Evolutionary conservation across 495 filamentous ascomycete species (phyloP), one percentile per base, ranked within the genome.

Genomic region (Tetracladium marchalianum): DNA sequence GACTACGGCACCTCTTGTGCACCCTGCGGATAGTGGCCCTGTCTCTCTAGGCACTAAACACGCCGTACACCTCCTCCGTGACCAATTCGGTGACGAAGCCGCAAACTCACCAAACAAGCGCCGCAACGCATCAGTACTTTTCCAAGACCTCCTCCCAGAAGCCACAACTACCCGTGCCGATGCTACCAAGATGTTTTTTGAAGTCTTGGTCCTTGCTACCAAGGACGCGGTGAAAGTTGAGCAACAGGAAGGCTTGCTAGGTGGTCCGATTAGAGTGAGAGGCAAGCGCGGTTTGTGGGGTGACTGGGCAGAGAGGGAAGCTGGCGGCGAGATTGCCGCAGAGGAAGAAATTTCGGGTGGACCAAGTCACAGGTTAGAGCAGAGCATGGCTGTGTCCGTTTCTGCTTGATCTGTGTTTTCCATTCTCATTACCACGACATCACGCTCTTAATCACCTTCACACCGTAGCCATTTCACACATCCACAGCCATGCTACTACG

Each of bases 111-210:
- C 76, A 16, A 72, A 76, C 27, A 76, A 80, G 61, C 81, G 85
- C 58, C 84, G 82, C 68, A 88, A 89, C 60, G 72, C 75, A 5
- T 73, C 73, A 34, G 85, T 95, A 5, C 68, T 88, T 13, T 98
- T 97, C 76, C 88, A 95, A 60, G 86, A 95, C 33, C 73, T 98
- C 38, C 73, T 95, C 1, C 92, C 92, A 1, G 85, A 90, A 65
- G 61, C 68, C 41, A 77, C 71, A 43, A 87, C 92, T 1, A 82
- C 74, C 41, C 82, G 84, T 57, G 80, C 80, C 11, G 92, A 97
- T 54, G 93, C 93, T 2, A 96, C 92, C 34, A 95, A 95, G 71
- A 95, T 98, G 90, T 98, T 98, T 68, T 97, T 97, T 49, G 93
- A 98, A 66, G 80, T 90, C 32, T 69, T 98, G 35, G 92, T 97